Evolutionary conservation across 1,139 yeast species (phyloP), one percentile per base, ranked within the genome.

Genomic region (Candida smagusa): DNA sequence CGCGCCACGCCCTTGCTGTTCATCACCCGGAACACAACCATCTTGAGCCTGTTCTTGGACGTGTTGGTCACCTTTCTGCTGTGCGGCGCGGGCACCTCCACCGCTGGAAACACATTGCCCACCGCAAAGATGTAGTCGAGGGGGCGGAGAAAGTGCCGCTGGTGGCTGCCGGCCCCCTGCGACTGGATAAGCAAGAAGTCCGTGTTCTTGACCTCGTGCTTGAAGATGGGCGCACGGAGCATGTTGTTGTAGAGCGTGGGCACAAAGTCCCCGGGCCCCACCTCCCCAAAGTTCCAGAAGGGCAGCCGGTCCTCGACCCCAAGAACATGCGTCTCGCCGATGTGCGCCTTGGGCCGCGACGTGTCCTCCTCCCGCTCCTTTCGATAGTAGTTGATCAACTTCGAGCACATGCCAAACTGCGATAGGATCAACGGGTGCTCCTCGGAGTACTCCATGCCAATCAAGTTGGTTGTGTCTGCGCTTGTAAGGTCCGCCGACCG

Each of bases 211-310:
- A 82, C 73, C 30, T 88, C 95, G 54, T 94, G 98, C 53, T 82
- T 81, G 65, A 88, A 92, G 3, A 92, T 77, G 0, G 99, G 98
- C 0, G 99, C 97, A 44, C 98, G 71, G 6, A 84, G 63, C 84
- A 94, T 82, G 49, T 89, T 85, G 58, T 92, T 94, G 63, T 94
- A 94, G 38, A 92, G 64, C 0, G 98, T 86, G 1, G 97, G 97
- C 2, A 90, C 97, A 42, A 88, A 79, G 50, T 84, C 88, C 3
- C 98, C 99, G 2, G 90, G 87, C 36, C 89, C 96, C 9, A 94
- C 97, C 61, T 85, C 86, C 2, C 99, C 99, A 67, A 89, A 94
- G 57, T 90, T 92, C 98, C 98, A 94, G 56, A 92, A 94, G 9
- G 99, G 97, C 9, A 96, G 86, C 50, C 95, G 75, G 60, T 94